Conservation (phyloP, 2,329 filamentous ascomycete genomes). For the Chaetomium globosum region DNA sequence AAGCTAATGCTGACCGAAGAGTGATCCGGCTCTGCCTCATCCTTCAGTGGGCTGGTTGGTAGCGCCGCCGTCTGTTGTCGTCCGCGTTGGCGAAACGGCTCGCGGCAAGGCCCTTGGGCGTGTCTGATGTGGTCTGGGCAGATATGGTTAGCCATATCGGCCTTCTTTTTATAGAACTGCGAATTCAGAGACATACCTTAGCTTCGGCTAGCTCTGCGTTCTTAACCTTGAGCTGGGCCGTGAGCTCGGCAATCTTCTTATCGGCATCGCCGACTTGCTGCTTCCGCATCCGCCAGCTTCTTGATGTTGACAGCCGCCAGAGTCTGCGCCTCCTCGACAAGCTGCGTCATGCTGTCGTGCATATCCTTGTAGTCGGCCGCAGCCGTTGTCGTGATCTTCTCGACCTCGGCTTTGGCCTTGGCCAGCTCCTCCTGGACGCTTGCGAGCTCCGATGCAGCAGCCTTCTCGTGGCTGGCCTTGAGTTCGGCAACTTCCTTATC, state of each 20-base stretch:
- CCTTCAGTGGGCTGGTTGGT: conserved; percentile 51
- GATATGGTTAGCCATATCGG: conserved; percentile 12
- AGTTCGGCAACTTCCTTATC: conserved; percentile 46
- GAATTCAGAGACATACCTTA: conserved; percentile 49
- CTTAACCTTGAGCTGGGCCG: conserved; percentile 63
- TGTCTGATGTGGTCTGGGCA: conserved; percentile 50
- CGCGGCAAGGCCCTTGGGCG: conserved; percentile 55
- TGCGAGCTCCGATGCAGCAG: conserved; percentile 44
- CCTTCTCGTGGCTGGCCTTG: conserved; percentile 44
- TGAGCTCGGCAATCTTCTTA: conserved; percentile 53
- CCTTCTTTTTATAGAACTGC: background rate
- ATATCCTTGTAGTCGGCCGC: conserved; percentile 64
- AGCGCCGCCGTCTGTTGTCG: conserved; percentile 43
- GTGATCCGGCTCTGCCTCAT: conserved; percentile 63
- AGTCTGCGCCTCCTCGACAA: conserved; percentile 61
- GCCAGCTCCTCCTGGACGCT: conserved; percentile 50
- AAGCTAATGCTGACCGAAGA: conserved; percentile 67
- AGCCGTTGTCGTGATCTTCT: conserved; percentile 57
- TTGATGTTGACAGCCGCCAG: conserved; percentile 47
- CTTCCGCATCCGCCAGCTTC: conserved; percentile 47
- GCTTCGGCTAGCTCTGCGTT: conserved; percentile 66
- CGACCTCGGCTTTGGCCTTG: conserved; percentile 52
- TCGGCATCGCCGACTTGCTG: conserved; percentile 52
- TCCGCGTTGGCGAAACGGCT: conserved; percentile 54
- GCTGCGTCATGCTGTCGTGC: conserved; percentile 62